Evolutionary conservation across 2,329 filamentous ascomycete species (phyloP), one percentile per base, ranked within the genome.

Genomic region (Nakataea oryzae): DNA sequence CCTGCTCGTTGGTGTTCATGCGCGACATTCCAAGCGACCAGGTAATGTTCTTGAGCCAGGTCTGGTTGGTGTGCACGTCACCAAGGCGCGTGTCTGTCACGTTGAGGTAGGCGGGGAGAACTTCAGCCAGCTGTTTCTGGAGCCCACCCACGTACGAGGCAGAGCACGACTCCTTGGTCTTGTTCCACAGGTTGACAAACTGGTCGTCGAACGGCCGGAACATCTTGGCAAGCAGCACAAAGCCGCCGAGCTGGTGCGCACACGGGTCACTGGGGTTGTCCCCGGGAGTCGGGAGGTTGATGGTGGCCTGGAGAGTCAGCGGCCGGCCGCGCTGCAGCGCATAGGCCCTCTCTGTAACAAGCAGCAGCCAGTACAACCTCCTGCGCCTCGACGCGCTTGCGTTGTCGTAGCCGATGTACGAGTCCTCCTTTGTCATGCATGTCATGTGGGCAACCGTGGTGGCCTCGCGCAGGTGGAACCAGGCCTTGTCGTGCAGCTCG

Each of bases 381-480:
- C 89, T 79, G 66, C 83, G 81, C 65, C 86, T 81, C 27, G 86
- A 81, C 1, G 83, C 80, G 63, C 91, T 88, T 24, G 83, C 73
- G 5, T 75, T 74, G 65, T 85, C 83, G 66, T 82, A 82, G 61
- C 83, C 79, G 56, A 79, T 67, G 69, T 90, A 91, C 11, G 80
- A 76, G 27, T 85, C 81, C 68, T 88, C 86, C 70, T 84, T 84
- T 68, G 81, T 78, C 82, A 88, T 82, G 61, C 79, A 79, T 30
- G 78, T 73, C 67, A 87, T 81, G 67, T 85, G 80, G 30, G 82
- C 79, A 72, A 93, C 78, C 7, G 89, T 92, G 1, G 86, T 87
- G 7, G 88, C 88, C 73, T 95, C 90, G 29, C 89, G 85, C 12
- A 93, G 77, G 70, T 91, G 86, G 70, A 86, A 92, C 89, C 90